Percentiles rank a stretch among this genome's conserved stretches.
These are phyloP conservation scores for Platanthera zijinensis DNA, from an alignment of 106 monocot species.

Conservation along the genomic window DNA sequence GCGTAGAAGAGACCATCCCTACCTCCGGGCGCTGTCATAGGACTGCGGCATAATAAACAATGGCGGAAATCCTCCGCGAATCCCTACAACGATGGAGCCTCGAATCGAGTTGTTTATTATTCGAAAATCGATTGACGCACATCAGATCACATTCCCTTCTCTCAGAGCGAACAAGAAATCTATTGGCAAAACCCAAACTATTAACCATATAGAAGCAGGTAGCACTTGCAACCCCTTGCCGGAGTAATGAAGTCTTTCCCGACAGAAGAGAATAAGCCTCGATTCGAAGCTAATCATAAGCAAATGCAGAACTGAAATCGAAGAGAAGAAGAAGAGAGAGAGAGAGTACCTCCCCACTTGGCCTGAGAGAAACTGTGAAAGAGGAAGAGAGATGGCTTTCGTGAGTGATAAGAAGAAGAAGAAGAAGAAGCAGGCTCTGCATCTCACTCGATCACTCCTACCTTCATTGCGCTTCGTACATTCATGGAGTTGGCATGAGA, in stretches of 20 bases:
- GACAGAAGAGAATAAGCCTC: background rate
- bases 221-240: background rate
- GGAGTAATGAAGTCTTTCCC: background rate
- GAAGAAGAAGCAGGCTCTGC: background rate
- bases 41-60: conserved; percentile 10
- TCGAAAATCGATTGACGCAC: background rate
- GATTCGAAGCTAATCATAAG: background rate
- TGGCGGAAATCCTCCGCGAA: conserved; percentile 11
- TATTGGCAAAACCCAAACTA: background rate
- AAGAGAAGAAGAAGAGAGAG: background rate
- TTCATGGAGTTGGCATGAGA: conserved; percentile 6
- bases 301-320: background rate
- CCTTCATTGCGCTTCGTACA: conserved; percentile 10
- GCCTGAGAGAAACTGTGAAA: background rate
- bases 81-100: background rate
- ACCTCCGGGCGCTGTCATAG: background rate
- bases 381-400: background rate
- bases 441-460: background rate
- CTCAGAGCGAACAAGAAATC: background rate
- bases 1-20: background rate
- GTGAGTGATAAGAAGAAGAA: background rate
- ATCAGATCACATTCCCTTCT: background rate
- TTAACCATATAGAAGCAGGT: background rate
- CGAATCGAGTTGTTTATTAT: conserved; percentile 2
- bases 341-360: background rate